A percentile compares a stretch with the other conserved stretches of the same genome.
Evolutionary conservation across 108 stramenopile genomes (phyloP).

Genomic region (Nitzschia sp.): DNA sequence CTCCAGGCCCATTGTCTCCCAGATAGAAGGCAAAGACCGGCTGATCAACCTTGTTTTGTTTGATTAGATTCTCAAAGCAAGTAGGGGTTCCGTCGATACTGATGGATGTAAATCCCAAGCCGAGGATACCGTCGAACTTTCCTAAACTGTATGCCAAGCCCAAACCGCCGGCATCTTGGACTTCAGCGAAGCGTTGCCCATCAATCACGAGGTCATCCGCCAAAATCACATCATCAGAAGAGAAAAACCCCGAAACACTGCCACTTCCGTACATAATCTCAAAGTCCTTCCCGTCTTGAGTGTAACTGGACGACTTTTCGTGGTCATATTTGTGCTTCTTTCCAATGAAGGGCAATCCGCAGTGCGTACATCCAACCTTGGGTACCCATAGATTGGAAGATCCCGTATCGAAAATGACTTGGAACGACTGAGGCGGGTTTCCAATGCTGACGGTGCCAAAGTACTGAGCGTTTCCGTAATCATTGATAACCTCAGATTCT

Average conservation of each 20-base stretch:
- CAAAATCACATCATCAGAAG: slow-evolving; percentile 65
- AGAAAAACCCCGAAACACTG: slow-evolving; percentile 74
- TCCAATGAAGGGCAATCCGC: slow-evolving; percentile 59
- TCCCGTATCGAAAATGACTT: slow-evolving; percentile 98
- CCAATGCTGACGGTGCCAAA: slow-evolving; percentile 78
- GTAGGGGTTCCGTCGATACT: slow-evolving; percentile 86
- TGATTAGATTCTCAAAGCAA: slow-evolving; percentile 92
- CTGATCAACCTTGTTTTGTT: slow-evolving; percentile 70
- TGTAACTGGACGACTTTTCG: slow-evolving; percentile 48
- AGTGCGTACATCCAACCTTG: slow-evolving; percentile 73
- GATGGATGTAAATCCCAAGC: slow-evolving; percentile 93
- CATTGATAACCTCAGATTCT: slow-evolving; percentile 79
- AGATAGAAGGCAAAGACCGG: slow-evolving; percentile 96
- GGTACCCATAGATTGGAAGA: slow-evolving; percentile 98
- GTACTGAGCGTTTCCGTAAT: slow-evolving; percentile 89
- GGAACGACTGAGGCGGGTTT: slow-evolving; percentile 84
- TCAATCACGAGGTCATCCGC: slow-evolving; percentile 72
- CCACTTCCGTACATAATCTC: slow-evolving; percentile 93
- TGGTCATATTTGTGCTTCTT: slow-evolving; percentile 73
- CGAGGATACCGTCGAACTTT: slow-evolving; percentile 98
- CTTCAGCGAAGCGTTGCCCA: slow-evolving; percentile 83
- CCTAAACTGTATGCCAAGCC: slow-evolving; percentile 94
- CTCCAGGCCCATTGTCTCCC: slow-evolving; percentile 90
- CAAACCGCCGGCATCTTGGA: slow-evolving; percentile 95
- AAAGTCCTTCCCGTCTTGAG: slow-evolving; percentile 73